Base-by-base conservation (phyloP, 1,284 basidiomycete species). In the Malassezia vespertilionis region DNA sequence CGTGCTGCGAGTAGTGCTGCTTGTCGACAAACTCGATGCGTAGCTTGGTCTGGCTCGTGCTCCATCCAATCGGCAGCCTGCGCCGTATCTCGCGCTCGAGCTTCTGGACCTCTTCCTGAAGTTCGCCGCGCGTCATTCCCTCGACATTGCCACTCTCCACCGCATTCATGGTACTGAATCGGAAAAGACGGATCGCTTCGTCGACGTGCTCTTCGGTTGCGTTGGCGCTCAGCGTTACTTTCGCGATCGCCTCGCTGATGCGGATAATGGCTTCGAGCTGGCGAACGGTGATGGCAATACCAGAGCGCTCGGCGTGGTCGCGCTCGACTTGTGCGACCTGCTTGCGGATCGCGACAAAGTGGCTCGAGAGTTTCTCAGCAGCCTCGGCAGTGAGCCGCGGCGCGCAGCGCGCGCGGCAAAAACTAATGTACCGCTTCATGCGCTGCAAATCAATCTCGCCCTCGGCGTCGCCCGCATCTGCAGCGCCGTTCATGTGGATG, bases 251-350 rank as follows among this genome's bases (percentile, higher is more conserved):
- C 72, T 99, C 93, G 4, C 89, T 95, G 65, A 97, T 97, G 34
- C 93, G 89, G 62, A 97, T 88, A 63, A 99, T 93, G 28, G 93
- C 93, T 75, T 99, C 93, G 7, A 99, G 77, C 82, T 99, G 93
- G 57, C 88, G 93, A 63, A 97, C 79, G 9, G 93, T 99, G 63
- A 99, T 97, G 0, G 93, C 93, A 61, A 99, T 97, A 1, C 89
- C 93, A 58, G 86, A 91, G 44, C 93, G 78, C 69, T 97, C 93
- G 64, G 96, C 89, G 60, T 93, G 96, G 71, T 97, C 93, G 52
- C 82, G 79, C 71, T 99, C 93, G 4, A 97, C 85, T 71, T 90
- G 85, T 59, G 95, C 87, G 2, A 97, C 86, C 70, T 97, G 82
- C 73, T 93, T 87, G 35, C 93, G 80, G 54, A 99, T 74, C 46